These are phyloP conservation scores for Kalmanozyma brasiliensis DNA, from an alignment of 1,284 basidiomycete species.

Conservation along the genomic window DNA sequence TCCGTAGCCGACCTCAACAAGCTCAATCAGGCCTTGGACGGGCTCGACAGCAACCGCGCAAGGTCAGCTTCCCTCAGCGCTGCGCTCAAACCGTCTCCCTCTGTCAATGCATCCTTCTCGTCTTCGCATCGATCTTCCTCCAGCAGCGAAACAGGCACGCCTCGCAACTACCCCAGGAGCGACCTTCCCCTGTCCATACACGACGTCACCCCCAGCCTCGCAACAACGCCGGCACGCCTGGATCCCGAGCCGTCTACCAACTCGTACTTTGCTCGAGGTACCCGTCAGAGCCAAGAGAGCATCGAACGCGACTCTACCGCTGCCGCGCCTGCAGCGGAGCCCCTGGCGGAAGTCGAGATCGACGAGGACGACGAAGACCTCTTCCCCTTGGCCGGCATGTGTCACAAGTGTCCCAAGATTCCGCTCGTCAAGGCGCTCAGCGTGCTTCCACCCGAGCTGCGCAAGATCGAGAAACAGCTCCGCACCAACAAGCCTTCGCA, in stretches of 20 bases:
- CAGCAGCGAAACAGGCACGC: slow-evolving; percentile 28
- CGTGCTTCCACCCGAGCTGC: slow-evolving; percentile 61
- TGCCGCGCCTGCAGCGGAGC: neutral
- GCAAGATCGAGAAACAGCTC: slow-evolving; percentile 55
- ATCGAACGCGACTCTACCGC: neutral
- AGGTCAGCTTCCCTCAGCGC: slow-evolving; percentile 18
- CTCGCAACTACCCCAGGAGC: slow-evolving; percentile 16
- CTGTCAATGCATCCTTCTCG: slow-evolving; percentile 1
- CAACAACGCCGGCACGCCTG: slow-evolving; percentile 12
- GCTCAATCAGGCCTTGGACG: slow-evolving; percentile 36
- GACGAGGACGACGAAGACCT: slow-evolving; percentile 55
- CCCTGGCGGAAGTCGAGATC: slow-evolving; percentile 1
- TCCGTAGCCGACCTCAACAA: slow-evolving; percentile 37
- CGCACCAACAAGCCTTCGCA: slow-evolving; percentile 26
- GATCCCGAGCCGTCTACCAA: slow-evolving; percentile 15
- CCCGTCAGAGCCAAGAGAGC: slow-evolving; percentile 19
- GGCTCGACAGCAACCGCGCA: slow-evolving; percentile 31
- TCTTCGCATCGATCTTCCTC: slow-evolving; percentile 26
- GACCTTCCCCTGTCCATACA: slow-evolving; percentile 38
- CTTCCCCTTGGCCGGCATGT: slow-evolving; percentile 59
- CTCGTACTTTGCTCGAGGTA: slow-evolving; percentile 19
- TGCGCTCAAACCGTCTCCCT: neutral
- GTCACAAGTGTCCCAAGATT: slow-evolving; percentile 60
- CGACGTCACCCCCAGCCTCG: slow-evolving; percentile 20
- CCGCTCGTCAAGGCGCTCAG: slow-evolving; percentile 55